Evolutionary conservation across 305 asterid genomes (phyloP).

Genomic region (Solanum hybrid): DNA sequence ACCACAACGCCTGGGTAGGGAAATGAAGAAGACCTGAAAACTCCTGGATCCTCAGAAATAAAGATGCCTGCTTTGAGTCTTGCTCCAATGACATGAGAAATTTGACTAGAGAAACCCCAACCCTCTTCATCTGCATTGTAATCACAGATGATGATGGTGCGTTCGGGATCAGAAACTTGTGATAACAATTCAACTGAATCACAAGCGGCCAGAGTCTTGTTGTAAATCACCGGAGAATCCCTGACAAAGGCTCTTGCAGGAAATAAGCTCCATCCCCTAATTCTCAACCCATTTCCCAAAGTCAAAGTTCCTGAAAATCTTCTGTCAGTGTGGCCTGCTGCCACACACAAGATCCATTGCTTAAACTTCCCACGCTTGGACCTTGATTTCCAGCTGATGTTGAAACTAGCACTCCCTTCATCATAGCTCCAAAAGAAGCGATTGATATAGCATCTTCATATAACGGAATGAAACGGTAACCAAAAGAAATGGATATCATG

Average conservation of each 20-base stretch:
- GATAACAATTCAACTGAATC: not conserved
- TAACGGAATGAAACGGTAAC: slow-evolving; percentile 12
- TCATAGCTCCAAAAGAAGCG: slow-evolving; percentile 43
- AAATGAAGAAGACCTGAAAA: not conserved
- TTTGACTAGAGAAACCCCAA: not conserved
- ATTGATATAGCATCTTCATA: slow-evolving; percentile 33
- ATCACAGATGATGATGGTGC: not conserved
- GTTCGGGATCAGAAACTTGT: not conserved
- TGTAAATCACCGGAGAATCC: not conserved
- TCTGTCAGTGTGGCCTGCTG: slow-evolving; percentile 4
- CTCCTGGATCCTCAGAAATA: slow-evolving; percentile 20
- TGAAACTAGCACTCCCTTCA: slow-evolving; percentile 28
- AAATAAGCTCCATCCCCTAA: slow-evolving; percentile 1
- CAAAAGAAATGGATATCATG: slow-evolving; percentile 30
- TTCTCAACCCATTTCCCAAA: slow-evolving; percentile 1
- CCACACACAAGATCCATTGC: not conserved
- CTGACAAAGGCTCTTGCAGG: slow-evolving; percentile 1
- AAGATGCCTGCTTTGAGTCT: slow-evolving; percentile 28
- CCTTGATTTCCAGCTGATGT: slow-evolving; percentile 27
- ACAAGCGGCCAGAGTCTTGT: not conserved
- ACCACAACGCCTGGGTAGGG: slow-evolving; percentile 38
- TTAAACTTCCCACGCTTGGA: not conserved
- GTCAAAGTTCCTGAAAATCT: not conserved
- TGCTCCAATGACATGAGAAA: slow-evolving; percentile 3
- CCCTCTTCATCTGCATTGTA: not conserved